phyloP scores from a whole-genome alignment of 1,284 basidiomycete species.

The Laetiporus sulphureus region DNA sequence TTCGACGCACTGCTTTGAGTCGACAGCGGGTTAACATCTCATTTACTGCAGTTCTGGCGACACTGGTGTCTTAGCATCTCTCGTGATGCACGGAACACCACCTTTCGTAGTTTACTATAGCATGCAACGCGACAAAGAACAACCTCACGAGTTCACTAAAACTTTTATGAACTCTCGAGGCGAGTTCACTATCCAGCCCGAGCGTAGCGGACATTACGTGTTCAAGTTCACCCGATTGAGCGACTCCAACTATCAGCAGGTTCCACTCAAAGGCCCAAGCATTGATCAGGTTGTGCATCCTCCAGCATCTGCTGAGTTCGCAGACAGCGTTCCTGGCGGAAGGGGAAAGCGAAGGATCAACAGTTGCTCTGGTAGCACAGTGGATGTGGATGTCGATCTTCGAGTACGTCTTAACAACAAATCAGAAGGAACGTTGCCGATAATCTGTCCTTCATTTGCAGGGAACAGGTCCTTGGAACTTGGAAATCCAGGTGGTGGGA shows the following conservation, averaged over 20 bases:
- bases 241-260: conserved; percentile 79
- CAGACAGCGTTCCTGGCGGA: conserved; percentile 32
- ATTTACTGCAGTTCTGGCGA: conserved; percentile 72
- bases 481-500: conserved; percentile 75
- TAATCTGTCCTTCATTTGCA: conserved; percentile 22
- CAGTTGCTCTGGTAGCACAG: conserved; percentile 69
- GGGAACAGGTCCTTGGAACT: conserved; percentile 85
- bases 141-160: conserved; percentile 48
- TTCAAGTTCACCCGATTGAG: conserved; percentile 80
- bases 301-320: conserved; percentile 74
- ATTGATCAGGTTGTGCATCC: conserved; percentile 88
- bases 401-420: conserved; percentile 39
- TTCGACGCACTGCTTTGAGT: conserved; percentile 2
- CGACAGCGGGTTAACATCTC: not conserved
- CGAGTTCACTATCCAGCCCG: conserved; percentile 83
- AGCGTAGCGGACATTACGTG: conserved; percentile 83
- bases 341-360: conserved; percentile 49
- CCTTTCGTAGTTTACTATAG: conserved; percentile 85
- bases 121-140: conserved; percentile 65
- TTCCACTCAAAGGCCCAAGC: conserved; percentile 64
- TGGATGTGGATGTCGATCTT: conserved; percentile 75
- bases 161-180: conserved; percentile 71
- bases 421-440: not conserved
- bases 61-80: conserved; percentile 83
- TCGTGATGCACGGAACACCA: conserved; percentile 84